Evolutionary conservation across 2,329 filamentous ascomycete genomes (phyloP).

Genomic region (Tolypocladium paradoxum): DNA sequence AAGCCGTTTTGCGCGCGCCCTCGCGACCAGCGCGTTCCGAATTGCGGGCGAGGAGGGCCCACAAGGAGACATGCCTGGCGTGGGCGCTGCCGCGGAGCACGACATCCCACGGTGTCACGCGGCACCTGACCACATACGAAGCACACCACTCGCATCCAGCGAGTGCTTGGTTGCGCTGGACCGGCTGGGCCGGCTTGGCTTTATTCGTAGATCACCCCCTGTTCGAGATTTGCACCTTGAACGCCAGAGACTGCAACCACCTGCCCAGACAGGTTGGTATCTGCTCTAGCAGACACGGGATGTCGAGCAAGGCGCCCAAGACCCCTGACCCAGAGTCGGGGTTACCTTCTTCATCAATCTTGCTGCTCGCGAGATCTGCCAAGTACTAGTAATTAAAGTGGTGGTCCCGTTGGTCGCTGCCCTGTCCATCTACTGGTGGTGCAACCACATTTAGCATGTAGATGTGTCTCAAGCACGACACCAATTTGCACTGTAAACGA

Average conservation of each 20-base stretch:
- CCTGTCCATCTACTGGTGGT: background rate
- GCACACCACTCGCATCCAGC: background rate
- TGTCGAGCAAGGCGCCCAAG: background rate
- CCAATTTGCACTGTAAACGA: background rate
- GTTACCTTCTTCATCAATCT: background rate
- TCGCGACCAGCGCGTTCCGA: background rate
- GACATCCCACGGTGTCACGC: background rate
- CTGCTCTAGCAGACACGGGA: background rate
- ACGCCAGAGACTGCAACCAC: background rate
- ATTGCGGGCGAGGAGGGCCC: background rate
- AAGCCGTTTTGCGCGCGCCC: background rate
- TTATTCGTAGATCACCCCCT: background rate
- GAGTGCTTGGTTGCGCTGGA: background rate
- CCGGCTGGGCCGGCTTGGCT: background rate
- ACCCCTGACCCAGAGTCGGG: background rate
- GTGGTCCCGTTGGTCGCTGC: background rate
- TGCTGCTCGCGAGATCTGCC: background rate
- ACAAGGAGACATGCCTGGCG: background rate
- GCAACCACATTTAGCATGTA: background rate
- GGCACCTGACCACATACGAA: background rate
- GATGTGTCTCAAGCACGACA: background rate
- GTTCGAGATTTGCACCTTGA: background rate
- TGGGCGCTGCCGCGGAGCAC: background rate
- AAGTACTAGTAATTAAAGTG: background rate
- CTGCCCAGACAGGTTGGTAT: background rate